Conservation (phyloP, 2,329 filamentous ascomycete genomes). For the Fusarium devonianum region DNA sequence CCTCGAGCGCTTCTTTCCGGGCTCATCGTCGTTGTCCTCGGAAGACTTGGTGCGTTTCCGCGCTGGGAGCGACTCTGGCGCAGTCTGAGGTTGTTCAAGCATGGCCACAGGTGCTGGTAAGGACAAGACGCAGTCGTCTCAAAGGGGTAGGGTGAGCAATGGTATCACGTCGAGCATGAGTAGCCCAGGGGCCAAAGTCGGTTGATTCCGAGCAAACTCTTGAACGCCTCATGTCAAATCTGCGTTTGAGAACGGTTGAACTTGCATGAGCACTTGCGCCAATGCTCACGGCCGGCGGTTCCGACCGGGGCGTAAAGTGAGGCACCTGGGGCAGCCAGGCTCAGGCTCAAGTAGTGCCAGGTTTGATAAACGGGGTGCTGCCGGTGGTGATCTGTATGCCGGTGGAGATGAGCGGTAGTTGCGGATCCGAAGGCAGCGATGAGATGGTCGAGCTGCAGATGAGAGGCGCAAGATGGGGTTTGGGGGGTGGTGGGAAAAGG, state of each 20-base stretch:
- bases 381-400: slow-evolving; percentile 14
- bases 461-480: slow-evolving; percentile 12
- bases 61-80: background rate
- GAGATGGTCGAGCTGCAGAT: background rate
- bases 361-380: slow-evolving; percentile 1
- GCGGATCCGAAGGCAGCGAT: slow-evolving; percentile 14
- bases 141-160: background rate
- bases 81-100: slow-evolving; percentile 14
- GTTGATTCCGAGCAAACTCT: no score
- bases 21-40: slow-evolving; percentile 47
- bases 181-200: no score
- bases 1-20: slow-evolving; percentile 66
- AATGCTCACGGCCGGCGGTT: background rate
- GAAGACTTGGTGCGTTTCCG: slow-evolving; percentile 38
- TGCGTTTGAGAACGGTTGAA: background rate
- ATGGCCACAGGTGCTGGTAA: background rate
- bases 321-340: background rate
- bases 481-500: slow-evolving; percentile 12
- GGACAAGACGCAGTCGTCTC: background rate
- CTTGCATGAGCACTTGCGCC: background rate
- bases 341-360: slow-evolving; percentile 7
- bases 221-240: no score
- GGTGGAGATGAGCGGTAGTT: slow-evolving; percentile 13
- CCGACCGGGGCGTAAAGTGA: background rate
- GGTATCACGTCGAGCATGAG: background rate